These are phyloP conservation scores for Hydrangea macrophylla DNA, from an alignment of 148 eudicot genomes.

Conservation along the genomic window DNA sequence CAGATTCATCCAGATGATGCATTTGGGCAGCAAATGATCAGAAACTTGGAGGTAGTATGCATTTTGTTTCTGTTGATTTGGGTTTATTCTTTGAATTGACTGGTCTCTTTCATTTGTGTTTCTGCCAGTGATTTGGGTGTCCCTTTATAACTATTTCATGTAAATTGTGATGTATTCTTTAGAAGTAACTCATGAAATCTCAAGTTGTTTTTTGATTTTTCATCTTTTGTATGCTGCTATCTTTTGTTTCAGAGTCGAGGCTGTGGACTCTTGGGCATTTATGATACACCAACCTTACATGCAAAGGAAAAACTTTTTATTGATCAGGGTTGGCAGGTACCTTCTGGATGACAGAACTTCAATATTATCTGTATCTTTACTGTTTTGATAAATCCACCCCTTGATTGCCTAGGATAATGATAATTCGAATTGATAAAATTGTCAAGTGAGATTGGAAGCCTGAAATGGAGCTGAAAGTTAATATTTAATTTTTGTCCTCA, in stretches of 20 bases:
- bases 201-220: not conserved
- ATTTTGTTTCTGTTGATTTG: not conserved
- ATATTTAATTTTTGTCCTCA: not conserved
- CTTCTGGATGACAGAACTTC: not conserved
- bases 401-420: not conserved
- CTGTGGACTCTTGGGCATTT: conserved; percentile 81
- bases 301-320: conserved; percentile 89
- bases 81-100: not conserved
- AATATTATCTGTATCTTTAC: not conserved
- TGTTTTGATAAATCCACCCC: not conserved
- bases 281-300: conserved; percentile 88
- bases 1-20: conserved; percentile 98
- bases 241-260: conserved; percentile 76
- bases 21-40: conserved; percentile 97
- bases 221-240: not conserved
- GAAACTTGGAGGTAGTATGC: conserved; percentile 78
- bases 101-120: not conserved
- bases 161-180: not conserved
- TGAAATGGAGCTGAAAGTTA: not conserved
- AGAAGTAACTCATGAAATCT: not conserved
- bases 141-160: not conserved
- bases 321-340: conserved; percentile 99
- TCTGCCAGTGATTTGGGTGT: too few relatives aligned
- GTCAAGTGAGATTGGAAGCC: not conserved
- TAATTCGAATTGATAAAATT: not conserved